These are phyloP conservation scores for Penicillium sp. DNA, from an alignment of 2,329 filamentous ascomycete species.

Conservation along the genomic window DNA sequence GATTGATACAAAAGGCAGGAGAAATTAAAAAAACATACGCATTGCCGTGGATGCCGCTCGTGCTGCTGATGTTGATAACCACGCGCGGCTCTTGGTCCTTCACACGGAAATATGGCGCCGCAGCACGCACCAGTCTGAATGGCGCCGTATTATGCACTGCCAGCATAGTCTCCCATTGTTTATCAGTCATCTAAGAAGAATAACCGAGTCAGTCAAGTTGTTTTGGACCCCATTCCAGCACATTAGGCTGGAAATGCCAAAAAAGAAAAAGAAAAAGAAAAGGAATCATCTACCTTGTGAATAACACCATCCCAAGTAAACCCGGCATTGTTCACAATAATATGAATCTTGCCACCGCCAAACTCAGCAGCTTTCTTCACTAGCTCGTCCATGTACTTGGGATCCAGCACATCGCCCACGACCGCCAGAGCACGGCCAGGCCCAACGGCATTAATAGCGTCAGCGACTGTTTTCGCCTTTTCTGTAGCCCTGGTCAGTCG, in stretches of 20 bases:
- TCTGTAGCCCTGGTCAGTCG: constrained; percentile 42
- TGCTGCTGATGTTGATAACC: constrained; percentile 81
- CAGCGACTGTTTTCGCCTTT: constrained; percentile 67
- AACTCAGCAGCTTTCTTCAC: constrained; percentile 74
- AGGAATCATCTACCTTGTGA: constrained; percentile 60
- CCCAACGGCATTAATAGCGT: constrained; percentile 65
- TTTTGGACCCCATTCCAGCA: no score
- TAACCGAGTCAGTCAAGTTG: neutral
- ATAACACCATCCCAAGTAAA: constrained; percentile 93
- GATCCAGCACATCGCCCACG: constrained; percentile 71
- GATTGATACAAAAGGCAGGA: no score
- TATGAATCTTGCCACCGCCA: constrained; percentile 82
- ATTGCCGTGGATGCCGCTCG: constrained; percentile 79
- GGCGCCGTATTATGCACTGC: constrained; percentile 80
- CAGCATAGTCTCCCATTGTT: constrained; percentile 87
- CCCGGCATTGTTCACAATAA: constrained; percentile 88
- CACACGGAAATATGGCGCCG: constrained; percentile 83
- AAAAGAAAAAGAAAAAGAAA: neutral
- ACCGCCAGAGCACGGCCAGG: constrained; percentile 67
- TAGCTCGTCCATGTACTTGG: constrained; percentile 67
- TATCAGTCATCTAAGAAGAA: constrained; percentile 66
- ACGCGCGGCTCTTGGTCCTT: constrained; percentile 74
- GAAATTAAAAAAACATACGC: constrained; percentile 50
- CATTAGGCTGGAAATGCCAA: no score
- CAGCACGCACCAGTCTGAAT: constrained; percentile 76